phyloP scores from a whole-genome alignment of 2,329 filamentous ascomycete species.

The Dactylonectria macrodidyma region DNA sequence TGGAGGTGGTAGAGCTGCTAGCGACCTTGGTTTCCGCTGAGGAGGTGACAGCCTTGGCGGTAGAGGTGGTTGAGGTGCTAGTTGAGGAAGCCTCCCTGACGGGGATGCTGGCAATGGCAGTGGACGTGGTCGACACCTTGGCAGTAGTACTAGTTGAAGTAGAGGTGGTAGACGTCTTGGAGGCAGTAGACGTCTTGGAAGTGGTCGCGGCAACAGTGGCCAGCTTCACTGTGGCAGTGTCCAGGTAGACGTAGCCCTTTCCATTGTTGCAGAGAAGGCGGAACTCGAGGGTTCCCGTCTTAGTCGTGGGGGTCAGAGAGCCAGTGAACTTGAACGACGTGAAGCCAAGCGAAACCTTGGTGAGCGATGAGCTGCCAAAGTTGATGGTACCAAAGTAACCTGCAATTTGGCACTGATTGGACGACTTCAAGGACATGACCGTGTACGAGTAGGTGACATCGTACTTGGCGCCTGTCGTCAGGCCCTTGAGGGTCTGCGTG shows the following conservation, averaged over 20 bases:
- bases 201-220: neutral
- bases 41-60: neutral
- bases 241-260: conserved; percentile 2
- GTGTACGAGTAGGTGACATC: conserved; percentile 9
- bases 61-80: neutral
- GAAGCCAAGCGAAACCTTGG: neutral
- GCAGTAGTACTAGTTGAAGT: neutral
- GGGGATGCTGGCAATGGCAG: too few relatives aligned
- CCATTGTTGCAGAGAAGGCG: conserved; percentile 5
- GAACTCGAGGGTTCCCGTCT: conserved; percentile 7
- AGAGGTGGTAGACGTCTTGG: neutral
- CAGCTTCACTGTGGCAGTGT: neutral
- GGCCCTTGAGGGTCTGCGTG: neutral
- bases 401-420: conserved; percentile 10
- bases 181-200: neutral
- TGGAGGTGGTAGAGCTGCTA: neutral
- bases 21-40: neutral
- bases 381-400: conserved; percentile 11
- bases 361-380: conserved; percentile 12
- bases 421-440: conserved; percentile 7
- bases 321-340: neutral
- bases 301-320: conserved; percentile 7
- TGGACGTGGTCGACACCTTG: neutral
- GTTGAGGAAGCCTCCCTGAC: too few relatives aligned
- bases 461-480: conserved; percentile 10